Evolutionary conservation across 2,329 filamentous ascomycete species (phyloP), one percentile per base, ranked within the genome.

Genomic region (Geoglossum cookeanum): DNA sequence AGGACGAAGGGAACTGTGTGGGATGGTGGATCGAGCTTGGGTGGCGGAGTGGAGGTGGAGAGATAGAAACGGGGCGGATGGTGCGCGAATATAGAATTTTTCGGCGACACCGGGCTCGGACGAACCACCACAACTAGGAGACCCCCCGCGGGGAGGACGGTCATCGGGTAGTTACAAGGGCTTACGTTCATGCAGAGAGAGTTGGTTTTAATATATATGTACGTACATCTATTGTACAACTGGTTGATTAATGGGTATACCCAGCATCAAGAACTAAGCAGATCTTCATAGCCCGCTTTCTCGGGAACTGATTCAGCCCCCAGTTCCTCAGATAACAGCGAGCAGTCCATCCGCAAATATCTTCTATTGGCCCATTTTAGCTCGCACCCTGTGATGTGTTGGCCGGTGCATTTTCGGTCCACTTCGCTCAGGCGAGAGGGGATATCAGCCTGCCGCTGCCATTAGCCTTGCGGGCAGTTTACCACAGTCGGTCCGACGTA

Each of bases 341-440:
- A n/a, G 15, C 3, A 6, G n/a, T 51, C 15, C 49, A 53, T 53
- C 49, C 33, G 2, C 7, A 11, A 33, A 4, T 5, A 17, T 32
- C 17, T 17, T 17, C 42, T 11, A 22, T 53, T 32, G 13, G n/a
- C 15, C 48, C 32, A 3, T 17, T 27, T 3, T 29, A n/a, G 13
- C 3, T 39, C 53, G 3, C 6, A 30, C 33, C 22, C 35, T 22
- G 15, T 32, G 11, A 22, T 17, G 35, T 17, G 22, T 9, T 22
- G 17, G 32, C 35, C 22, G n/a, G 29, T 35, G n/a, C 33, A 35
- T 32, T 22, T 17, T 39, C 30, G 11, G 17, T n/a, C 37, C 7
- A 9, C 22, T 17, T 9, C n/a, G 32, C 15, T 66, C 78, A 84
- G 62, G 78, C 80, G 65, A 84, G 79, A 61, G 80, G 80, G 57